phyloP scores from a whole-genome alignment of 768 basidiomycete genomes.

The Fomitopsis serialis region DNA sequence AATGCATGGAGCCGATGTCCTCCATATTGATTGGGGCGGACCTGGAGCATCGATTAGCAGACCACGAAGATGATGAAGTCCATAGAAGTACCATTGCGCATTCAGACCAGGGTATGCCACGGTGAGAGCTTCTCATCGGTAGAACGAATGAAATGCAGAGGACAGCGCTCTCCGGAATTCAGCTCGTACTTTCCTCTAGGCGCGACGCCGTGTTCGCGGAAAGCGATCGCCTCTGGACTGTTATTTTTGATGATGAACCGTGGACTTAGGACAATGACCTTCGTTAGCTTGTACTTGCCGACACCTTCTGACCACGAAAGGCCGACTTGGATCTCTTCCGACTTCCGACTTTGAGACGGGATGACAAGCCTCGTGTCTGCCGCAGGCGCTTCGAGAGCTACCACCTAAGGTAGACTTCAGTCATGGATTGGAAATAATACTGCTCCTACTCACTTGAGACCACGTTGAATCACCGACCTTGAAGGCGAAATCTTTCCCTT shows the following conservation, averaged over 20 bases:
- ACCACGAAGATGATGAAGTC: neutral
- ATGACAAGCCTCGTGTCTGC: slow-evolving; percentile 84
- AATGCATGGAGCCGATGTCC: slow-evolving; percentile 80
- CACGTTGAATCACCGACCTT: slow-evolving; percentile 77
- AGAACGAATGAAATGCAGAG: slow-evolving; percentile 62
- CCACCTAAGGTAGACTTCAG: slow-evolving; percentile 36
- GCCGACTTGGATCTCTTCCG: slow-evolving; percentile 74
- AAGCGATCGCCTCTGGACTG: slow-evolving; percentile 58
- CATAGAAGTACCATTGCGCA: slow-evolving; percentile 60
- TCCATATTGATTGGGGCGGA: slow-evolving; percentile 89
- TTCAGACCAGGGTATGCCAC: slow-evolving; percentile 84
- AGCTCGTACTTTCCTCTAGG: slow-evolving; percentile 59
- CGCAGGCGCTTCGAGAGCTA: slow-evolving; percentile 87
- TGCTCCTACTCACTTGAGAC: slow-evolving; percentile 50
- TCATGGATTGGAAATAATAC: neutral
- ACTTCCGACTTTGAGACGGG: slow-evolving; percentile 52
- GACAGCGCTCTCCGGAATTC: slow-evolving; percentile 59
- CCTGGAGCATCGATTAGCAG: slow-evolving; percentile 42
- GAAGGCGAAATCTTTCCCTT: slow-evolving; percentile 81
- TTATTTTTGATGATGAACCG: slow-evolving; percentile 89
- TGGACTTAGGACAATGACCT: slow-evolving; percentile 87
- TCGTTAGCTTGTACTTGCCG: slow-evolving; percentile 96
- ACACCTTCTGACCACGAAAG: slow-evolving; percentile 89
- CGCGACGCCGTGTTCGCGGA: slow-evolving; percentile 79
- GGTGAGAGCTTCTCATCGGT: slow-evolving; percentile 74